Evolutionary conservation across 179 eudicot genomes (phyloP).

Genomic region (Dionaea muscipula): DNA sequence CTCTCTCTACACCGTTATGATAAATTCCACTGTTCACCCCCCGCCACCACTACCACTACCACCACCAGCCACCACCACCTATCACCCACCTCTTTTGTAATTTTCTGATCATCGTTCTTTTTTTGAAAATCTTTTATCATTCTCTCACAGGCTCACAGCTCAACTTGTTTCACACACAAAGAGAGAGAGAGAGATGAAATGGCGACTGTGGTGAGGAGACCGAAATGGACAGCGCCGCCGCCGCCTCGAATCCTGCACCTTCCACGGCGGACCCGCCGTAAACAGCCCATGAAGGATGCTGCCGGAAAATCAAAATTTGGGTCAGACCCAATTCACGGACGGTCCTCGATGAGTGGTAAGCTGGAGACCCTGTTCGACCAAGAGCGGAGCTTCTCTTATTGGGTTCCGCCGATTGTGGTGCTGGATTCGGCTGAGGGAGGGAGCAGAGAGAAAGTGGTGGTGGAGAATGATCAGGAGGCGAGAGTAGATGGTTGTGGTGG

Average conservation of each 20-base stretch:
- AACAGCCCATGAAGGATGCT: slow-evolving; percentile 17
- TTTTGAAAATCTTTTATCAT: too few species aligned
- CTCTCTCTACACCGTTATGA: too few species aligned
- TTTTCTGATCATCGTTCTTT: too few species aligned
- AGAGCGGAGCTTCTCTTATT: slow-evolving; percentile 30
- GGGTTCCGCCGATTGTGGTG: slow-evolving; percentile 26
- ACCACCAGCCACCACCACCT: too few species aligned
- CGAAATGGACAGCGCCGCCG: slow-evolving; percentile 52
- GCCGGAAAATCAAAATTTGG: slow-evolving; percentile 8
- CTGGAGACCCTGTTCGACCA: slow-evolving; percentile 36
- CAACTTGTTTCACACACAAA: background rate
- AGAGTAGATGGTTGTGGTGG: slow-evolving; percentile 5
- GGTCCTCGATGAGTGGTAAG: slow-evolving; percentile 19
- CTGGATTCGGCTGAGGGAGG: slow-evolving; percentile 20
- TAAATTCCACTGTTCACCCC: too few species aligned
- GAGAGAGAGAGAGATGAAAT: too few species aligned
- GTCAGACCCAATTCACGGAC: slow-evolving; percentile 9
- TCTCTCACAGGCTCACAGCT: background rate
- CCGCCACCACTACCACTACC: too few species aligned
- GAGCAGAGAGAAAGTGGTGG: slow-evolving; percentile 12
- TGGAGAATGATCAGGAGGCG: slow-evolving; percentile 15
- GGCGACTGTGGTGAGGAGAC: slow-evolving; percentile 25
- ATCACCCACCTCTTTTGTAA: too few species aligned
- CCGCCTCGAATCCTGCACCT: slow-evolving; percentile 70
- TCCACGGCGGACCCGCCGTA: slow-evolving; percentile 56